These are phyloP conservation scores for Colletotrichum tamarilloi DNA, from an alignment of 2,329 filamentous ascomycete genomes.

Conservation along the genomic window DNA sequence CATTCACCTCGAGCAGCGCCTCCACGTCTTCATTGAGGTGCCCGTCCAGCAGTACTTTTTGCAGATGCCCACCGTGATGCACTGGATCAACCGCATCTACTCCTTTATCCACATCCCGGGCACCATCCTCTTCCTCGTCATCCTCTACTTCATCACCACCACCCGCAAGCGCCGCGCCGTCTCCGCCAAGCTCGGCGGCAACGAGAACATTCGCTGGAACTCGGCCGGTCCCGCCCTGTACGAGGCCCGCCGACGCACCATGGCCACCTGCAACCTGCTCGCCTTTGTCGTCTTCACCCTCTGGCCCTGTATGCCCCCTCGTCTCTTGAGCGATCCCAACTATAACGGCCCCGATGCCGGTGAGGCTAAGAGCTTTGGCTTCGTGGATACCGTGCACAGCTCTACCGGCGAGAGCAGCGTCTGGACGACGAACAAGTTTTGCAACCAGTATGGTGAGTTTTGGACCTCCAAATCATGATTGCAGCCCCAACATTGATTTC, in stretches of 20 bases:
- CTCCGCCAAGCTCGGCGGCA: slow-evolving; percentile 40
- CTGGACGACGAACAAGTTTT: slow-evolving; percentile 72
- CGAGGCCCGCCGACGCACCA: slow-evolving; percentile 66
- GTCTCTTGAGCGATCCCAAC: slow-evolving; percentile 63
- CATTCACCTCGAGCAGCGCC: slow-evolving; percentile 71
- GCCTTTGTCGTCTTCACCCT: slow-evolving; percentile 64
- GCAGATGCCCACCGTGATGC: slow-evolving; percentile 66
- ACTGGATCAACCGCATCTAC: slow-evolving; percentile 78
- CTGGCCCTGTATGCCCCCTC: slow-evolving; percentile 66
- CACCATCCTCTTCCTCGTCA: slow-evolving; percentile 74
- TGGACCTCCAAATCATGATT: background rate
- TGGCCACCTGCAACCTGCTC: slow-evolving; percentile 64
- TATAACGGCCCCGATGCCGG: slow-evolving; percentile 66
- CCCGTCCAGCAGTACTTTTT: slow-evolving; percentile 67
- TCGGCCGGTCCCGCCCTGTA: slow-evolving; percentile 60
- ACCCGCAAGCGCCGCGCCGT: slow-evolving; percentile 61
- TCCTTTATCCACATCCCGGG: slow-evolving; percentile 84
- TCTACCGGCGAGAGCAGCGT: slow-evolving; percentile 61
- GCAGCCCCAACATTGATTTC: background rate
- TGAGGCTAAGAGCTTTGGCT: slow-evolving; percentile 67
- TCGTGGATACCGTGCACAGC: slow-evolving; percentile 61
- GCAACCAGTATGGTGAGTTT: slow-evolving; percentile 76
- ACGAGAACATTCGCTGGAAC: slow-evolving; percentile 41
- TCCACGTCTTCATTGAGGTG: slow-evolving; percentile 74
- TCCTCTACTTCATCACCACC: slow-evolving; percentile 77